These are phyloP conservation scores for Tulasnella sp. DNA, from an alignment of 768 basidiomycete genomes.

Conservation along the genomic window DNA sequence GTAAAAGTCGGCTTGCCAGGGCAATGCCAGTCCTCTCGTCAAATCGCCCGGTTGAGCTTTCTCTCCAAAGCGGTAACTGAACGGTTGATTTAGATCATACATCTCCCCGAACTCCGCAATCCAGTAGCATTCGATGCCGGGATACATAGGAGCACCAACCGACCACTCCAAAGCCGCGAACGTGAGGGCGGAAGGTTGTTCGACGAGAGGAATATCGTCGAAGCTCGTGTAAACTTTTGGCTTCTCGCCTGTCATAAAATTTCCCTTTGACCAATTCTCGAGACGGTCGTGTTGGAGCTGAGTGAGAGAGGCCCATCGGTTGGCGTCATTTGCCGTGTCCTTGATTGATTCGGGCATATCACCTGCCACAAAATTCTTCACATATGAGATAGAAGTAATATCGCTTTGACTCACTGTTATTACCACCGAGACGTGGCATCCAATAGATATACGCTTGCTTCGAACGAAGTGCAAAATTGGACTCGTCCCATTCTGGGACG, in stretches of 20 bases:
- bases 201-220: conserved; percentile 25
- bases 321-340: conserved; percentile 19
- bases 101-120: conserved; percentile 19
- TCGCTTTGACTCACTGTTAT: not conserved
- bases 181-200: conserved; percentile 22
- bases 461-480: not conserved
- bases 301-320: conserved; percentile 20
- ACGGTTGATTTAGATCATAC: conserved; percentile 21
- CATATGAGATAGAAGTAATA: too few species aligned
- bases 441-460: not conserved
- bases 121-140: conserved; percentile 1
- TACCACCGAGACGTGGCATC: not conserved
- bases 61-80: conserved; percentile 19
- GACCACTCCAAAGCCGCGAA: conserved; percentile 25
- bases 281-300: not conserved
- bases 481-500: not conserved
- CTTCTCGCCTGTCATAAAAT: not conserved
- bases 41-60: conserved; percentile 23
- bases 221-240: conserved; percentile 23
- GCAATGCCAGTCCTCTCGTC: conserved; percentile 25
- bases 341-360: conserved; percentile 22
- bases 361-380: conserved; percentile 19
- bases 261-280: not conserved
- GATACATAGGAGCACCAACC: conserved; percentile 25
- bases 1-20: conserved; percentile 29